Evolutionary conservation across 345 rosid species (phyloP).

Genomic region (Iberis pinnata): DNA sequence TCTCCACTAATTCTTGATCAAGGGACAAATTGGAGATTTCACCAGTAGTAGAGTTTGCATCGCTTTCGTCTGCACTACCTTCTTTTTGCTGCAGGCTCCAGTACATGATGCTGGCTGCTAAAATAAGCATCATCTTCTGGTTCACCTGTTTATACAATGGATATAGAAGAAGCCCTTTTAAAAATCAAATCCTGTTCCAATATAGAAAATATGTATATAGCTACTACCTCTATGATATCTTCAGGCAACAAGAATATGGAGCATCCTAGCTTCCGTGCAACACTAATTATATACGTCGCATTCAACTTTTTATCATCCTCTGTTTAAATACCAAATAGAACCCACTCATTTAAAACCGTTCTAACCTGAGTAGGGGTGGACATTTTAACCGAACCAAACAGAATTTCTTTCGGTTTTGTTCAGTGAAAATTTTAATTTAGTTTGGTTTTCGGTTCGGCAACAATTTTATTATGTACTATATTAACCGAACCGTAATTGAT

Average conservation of each 20-base stretch:
- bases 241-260: conserved; percentile 89
- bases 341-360: neutral
- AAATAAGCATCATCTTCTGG: conserved; percentile 79
- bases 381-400: too few species aligned
- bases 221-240: conserved; percentile 68
- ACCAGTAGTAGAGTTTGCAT: conserved; percentile 25
- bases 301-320: conserved; percentile 78
- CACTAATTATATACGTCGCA: conserved; percentile 88
- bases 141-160: conserved; percentile 48
- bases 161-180: too few species aligned
- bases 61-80: conserved; percentile 29
- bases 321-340: conserved; percentile 27
- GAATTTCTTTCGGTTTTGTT: too few species aligned
- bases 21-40: conserved; percentile 26
- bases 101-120: conserved; percentile 85
- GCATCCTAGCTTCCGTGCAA: conserved; percentile 90
- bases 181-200: too few species aligned
- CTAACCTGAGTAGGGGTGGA: too few species aligned
- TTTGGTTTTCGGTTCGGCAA: too few species aligned
- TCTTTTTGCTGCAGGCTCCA: conserved; percentile 66
- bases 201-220: neutral
- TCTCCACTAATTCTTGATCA: too few species aligned
- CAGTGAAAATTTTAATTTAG: too few species aligned
- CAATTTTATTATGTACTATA: too few species aligned
- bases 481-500: too few species aligned